A percentile compares a stretch with the other conserved stretches of the same genome.
Evolutionary conservation across 306 rosid genomes (phyloP).

Genomic region (Pterocarpus santalinus): DNA sequence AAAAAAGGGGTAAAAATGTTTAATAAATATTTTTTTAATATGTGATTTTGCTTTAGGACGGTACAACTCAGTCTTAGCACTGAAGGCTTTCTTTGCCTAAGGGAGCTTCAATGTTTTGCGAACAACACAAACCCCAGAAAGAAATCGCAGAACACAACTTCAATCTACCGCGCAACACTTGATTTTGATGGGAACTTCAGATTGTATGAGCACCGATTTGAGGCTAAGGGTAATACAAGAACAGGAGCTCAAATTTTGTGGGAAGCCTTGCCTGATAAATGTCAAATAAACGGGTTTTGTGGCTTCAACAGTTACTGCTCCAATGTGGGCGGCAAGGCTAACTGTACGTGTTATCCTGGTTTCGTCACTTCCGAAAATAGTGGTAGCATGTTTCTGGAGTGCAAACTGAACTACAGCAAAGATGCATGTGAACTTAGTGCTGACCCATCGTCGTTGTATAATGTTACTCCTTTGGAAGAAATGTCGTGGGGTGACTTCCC

Average conservation of each 20-base stretch:
- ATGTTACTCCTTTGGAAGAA: not conserved
- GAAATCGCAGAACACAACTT: not conserved
- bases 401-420: constrained; percentile 8
- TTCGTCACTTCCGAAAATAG: constrained; percentile 18
- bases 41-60: too few relatives aligned
- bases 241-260: not conserved
- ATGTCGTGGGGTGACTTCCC: constrained; percentile 28
- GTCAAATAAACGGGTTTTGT: constrained; percentile 48
- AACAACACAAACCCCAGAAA: not conserved
- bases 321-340: not conserved
- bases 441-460: constrained; percentile 20
- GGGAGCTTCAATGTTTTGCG: not conserved
- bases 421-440: constrained; percentile 34
- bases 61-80: not conserved
- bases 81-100: constrained; percentile 22
- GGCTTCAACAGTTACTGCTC: constrained; percentile 57
- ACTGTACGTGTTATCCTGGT: constrained; percentile 51
- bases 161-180: constrained; percentile 36
- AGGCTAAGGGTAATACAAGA: not conserved
- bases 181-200: constrained; percentile 37
- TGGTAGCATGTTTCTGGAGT: constrained; percentile 6
- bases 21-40: too few relatives aligned
- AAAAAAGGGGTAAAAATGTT: too few relatives aligned
- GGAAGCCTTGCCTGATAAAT: constrained; percentile 23
- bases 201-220: constrained; percentile 40